Base-by-base conservation (phyloP, 2,329 filamentous ascomycete genomes). In the Alternaria ethzedia region DNA sequence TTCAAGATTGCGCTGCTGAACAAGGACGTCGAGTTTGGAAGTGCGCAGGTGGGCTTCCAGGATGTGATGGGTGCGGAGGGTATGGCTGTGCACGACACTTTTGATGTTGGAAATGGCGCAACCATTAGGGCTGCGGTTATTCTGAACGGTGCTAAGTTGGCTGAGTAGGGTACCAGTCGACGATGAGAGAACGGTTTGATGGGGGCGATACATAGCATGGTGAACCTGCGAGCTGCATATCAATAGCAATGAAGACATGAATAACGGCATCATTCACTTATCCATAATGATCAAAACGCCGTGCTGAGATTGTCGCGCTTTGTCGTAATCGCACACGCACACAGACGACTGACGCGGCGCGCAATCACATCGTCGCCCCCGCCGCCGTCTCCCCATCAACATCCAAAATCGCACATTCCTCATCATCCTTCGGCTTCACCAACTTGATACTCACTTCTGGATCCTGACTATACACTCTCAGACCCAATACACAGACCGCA, bases 401-500 rank as follows among this genome's bases (percentile, higher is more conserved):
- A 63, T 78, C 73, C 32, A 79, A 57, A 30, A 73, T 68, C 1
- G 76, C 75, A 4, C 67, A 75, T 41, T 78, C 77, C 59, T 78
- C 76, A 2, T 57, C 64, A 32, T 67, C 59, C 59, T 69, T 75
- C 1, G 78, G 76, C 61, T 75, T 74, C 11, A 77, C 64, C 9
- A 79, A 59, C 55, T 72, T 70, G 47, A 79, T 78, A 28, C 66
- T 79, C 3, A 78, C 72, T 6, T 75, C 72, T 1, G 67, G 49
- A 47, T 79, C 75, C 41, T 72, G 65, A 28, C 70, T 72, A 46
- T 78, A 89, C 0, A 89, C 86, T 7, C 86, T 76, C 44, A 89
- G 70, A 0, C 87, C 87, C 3, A 89, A 79, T 3, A 89, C 86
- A 67, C 86, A 88, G 1, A 88, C 82, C 0, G 87, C 87, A 67